Base-by-base conservation (phyloP, 2,329 filamentous ascomycete species). In the Immersiporthe knoxdaviesiana region DNA sequence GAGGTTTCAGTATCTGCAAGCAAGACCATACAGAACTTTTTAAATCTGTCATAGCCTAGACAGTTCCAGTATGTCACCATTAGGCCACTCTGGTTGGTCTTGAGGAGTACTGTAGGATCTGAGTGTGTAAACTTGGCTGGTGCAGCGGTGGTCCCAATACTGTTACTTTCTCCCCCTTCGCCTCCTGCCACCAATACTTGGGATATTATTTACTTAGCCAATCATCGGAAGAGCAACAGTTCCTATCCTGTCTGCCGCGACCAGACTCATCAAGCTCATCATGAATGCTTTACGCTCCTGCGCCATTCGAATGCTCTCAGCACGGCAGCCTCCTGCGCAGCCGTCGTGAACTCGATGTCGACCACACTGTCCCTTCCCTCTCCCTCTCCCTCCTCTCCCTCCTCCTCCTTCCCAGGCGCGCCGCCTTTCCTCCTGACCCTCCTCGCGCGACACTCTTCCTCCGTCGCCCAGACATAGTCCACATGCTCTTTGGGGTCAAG, bases 401-500 rank as follows among this genome's bases (percentile, higher is more conserved):
- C 35, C 35, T 2, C 50, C 64, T 64, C 65, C 14, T 58, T 65
- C 61, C 35, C 62, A 2, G 27, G 54, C 6, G 37, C 56, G 27
- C 58, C 67, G 2, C 41, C 37, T 4, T 35, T 58, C 21, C 54
- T 70, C 14, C 18, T 60, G 0, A 70, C 72, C 47, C 63, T 61
- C 16, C 71, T 69, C 5, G 56, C 58, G 16, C 70, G 64, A 35
- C 76, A 77, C 72, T 80, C 78, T n/a, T 77, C 75, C 68, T 79
- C 76, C 0, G 74, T 77, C 0, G 75, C 77, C 79, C 79, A 80
- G 1, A 79, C 68, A 54, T 73, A 77, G 16, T 70, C 71, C 68
- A 76, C 75, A 72, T 80, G 79, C 71, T 80, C 78, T 10, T 77
- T 70, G 3, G 77, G 76, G 65, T 80, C 78, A 5, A 79, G 68